A percentile compares a stretch with the other conserved stretches of the same genome.
phyloP scores from a whole-genome alignment of 2,329 filamentous ascomycete species.

The Dactylonectria estremocensis region DNA sequence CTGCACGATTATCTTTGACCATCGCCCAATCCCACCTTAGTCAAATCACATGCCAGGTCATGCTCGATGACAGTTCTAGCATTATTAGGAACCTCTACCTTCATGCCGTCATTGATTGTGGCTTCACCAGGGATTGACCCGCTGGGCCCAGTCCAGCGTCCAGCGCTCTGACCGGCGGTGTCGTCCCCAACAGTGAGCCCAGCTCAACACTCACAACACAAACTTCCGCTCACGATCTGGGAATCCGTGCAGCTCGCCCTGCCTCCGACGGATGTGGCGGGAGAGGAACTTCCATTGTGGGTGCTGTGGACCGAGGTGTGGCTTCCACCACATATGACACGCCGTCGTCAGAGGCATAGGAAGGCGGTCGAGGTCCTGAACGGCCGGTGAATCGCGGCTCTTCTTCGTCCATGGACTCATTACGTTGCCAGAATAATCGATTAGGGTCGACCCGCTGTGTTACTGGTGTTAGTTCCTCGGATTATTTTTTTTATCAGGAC shows the following conservation, averaged over 20 bases:
- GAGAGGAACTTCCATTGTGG: slow-evolving; percentile 60
- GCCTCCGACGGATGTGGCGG: slow-evolving; percentile 66
- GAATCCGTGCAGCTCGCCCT: slow-evolving; percentile 48
- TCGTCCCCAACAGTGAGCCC: not conserved
- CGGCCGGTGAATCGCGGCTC: slow-evolving; percentile 44
- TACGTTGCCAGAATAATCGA: slow-evolving; percentile 85
- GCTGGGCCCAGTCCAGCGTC: slow-evolving; percentile 21
- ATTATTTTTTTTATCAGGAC: not conserved
- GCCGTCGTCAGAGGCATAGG: slow-evolving; percentile 83
- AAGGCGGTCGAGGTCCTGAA: slow-evolving; percentile 74
- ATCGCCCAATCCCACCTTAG: not conserved
- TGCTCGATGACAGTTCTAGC: not conserved
- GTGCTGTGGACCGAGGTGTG: slow-evolving; percentile 70
- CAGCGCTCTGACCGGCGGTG: slow-evolving; percentile 21
- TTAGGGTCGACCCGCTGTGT: slow-evolving; percentile 82
- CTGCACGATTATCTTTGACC: not conserved
- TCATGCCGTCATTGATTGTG: not conserved
- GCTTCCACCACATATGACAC: slow-evolving; percentile 81
- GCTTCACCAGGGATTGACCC: slow-evolving; percentile 7
- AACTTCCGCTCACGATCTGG: slow-evolving; percentile 4
- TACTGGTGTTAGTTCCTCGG: slow-evolving; percentile 24
- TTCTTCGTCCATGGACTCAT: slow-evolving; percentile 56
- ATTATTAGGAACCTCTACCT: not conserved
- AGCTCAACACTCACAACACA: not conserved
- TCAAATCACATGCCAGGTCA: not conserved